Evolutionary conservation across 192 early-diverging fungal genomes (phyloP).

Genomic region (Anaeromyces robustus): DNA sequence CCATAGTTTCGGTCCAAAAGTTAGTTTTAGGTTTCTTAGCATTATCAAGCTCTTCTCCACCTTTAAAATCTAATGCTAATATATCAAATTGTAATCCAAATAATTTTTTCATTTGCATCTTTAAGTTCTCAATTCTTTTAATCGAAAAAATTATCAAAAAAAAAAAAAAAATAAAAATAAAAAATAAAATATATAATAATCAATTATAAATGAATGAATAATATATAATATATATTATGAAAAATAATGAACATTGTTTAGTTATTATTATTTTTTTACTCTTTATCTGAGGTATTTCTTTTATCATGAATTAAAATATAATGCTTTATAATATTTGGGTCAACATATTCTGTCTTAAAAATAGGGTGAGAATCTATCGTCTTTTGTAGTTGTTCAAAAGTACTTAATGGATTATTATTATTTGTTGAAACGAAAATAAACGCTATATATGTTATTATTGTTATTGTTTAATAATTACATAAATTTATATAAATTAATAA

Average conservation of each 20-base stretch:
- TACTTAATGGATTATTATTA: conserved; percentile 57
- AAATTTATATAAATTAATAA: too few relatives aligned
- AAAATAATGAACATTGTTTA: too few relatives aligned
- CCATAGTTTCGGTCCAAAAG: conserved; percentile 9
- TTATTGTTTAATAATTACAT: too few relatives aligned
- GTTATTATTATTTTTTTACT: conserved; percentile 30
- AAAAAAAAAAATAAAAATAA: neutral
- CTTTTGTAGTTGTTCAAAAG: conserved; percentile 40
- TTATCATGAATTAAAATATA: conserved; percentile 79
- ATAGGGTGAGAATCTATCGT: conserved; percentile 29
- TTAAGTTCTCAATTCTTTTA: conserved; percentile 33
- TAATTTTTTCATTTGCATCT: conserved; percentile 45
- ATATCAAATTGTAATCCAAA: conserved; percentile 46
- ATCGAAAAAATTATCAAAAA: too few relatives aligned
- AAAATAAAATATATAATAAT: conserved; percentile 2
- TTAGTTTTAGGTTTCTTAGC: conserved; percentile 2
- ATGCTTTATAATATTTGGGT: conserved; percentile 62
- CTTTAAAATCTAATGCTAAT: conserved; percentile 29
- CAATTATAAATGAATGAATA: neutral
- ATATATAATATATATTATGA: neutral
- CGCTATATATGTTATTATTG: conserved; percentile 4
- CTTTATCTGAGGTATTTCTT: conserved; percentile 23
- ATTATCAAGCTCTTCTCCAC: conserved; percentile 10
- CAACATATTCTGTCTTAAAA: conserved; percentile 55
- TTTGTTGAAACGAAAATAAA: conserved; percentile 46